These are phyloP conservation scores for Phaffia australis DNA, from an alignment of 768 basidiomycete species.

Conservation along the genomic window DNA sequence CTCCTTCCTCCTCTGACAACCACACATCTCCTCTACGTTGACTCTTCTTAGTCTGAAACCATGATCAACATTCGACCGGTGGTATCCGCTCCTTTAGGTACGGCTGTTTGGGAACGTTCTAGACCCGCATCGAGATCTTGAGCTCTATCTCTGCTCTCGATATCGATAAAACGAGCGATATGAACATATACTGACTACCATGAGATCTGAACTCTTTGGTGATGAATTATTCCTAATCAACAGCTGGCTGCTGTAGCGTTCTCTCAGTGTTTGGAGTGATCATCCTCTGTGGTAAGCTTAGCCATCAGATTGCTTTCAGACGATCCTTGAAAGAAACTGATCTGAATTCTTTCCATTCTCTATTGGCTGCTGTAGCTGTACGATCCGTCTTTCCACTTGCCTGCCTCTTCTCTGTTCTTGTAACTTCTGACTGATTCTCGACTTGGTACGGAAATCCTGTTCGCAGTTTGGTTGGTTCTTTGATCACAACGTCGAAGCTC, in stretches of 20 bases:
- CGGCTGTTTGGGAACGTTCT: background rate
- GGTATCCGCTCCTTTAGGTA: conserved; percentile 22
- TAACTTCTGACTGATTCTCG: too few species aligned
- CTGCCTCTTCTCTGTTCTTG: background rate
- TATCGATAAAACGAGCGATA: background rate
- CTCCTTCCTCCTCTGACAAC: background rate
- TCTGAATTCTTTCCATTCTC: background rate
- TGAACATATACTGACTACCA: background rate
- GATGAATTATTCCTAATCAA: background rate
- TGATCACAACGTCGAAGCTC: conserved; percentile 36
- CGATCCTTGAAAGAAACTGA: background rate
- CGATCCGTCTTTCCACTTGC: background rate
- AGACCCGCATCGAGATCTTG: background rate
- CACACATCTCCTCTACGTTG: too few species aligned
- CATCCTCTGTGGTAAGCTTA: conserved; percentile 18
- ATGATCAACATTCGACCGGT: conserved; percentile 17
- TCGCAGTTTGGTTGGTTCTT: conserved; percentile 36
- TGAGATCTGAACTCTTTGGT: background rate
- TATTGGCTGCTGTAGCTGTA: background rate
- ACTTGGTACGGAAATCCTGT: background rate
- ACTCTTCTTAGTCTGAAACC: background rate
- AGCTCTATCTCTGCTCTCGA: background rate
- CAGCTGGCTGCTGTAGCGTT: conserved; percentile 25
- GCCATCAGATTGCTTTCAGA: background rate
- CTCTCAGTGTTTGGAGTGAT: conserved; percentile 23